Conservation (phyloP, 352 stramenopile genomes). For the Globisporangium orthogonon region DNA sequence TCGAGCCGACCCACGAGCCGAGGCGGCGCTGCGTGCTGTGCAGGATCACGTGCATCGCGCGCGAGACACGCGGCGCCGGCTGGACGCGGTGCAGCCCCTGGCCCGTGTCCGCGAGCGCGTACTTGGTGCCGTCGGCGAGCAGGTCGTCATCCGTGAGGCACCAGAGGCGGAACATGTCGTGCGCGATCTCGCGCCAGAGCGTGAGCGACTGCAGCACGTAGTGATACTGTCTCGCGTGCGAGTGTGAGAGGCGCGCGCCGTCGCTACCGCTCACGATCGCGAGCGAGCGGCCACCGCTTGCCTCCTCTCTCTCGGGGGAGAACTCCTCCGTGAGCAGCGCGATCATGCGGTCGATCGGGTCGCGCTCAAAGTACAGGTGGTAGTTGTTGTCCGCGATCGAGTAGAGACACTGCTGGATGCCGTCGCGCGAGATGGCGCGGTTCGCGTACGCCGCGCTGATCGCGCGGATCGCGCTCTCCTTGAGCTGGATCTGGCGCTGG, state of each 20-base stretch:
- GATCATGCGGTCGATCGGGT: conserved; percentile 96
- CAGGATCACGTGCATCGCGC: conserved; percentile 94
- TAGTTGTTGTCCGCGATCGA: conserved; percentile 97
- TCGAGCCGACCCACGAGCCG: conserved; percentile 90
- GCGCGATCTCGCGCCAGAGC: conserved; percentile 93
- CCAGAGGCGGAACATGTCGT: conserved; percentile 97
- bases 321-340: conserved; percentile 86
- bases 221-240: conserved; percentile 92
- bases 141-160: conserved; percentile 92
- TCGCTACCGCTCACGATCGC: conserved; percentile 91
- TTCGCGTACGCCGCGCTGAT: conserved; percentile 78
- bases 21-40: conserved; percentile 68
- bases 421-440: conserved; percentile 51
- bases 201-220: conserved; percentile 95
- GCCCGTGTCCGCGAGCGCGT: conserved; percentile 91
- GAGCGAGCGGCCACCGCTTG: conserved; percentile 64
- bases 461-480: conserved; percentile 87
- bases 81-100: conserved; percentile 95
- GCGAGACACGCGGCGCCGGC: conserved; percentile 88
- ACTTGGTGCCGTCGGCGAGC: conserved; percentile 74
- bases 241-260: conserved; percentile 92
- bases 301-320: conserved; percentile 54
- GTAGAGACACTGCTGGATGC: conserved; percentile 94
- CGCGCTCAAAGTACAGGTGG: conserved; percentile 95
- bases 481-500: conserved; percentile 89